Base-by-base conservation (phyloP, 495 filamentous ascomycete species). In the Copromyces sp. region DNA sequence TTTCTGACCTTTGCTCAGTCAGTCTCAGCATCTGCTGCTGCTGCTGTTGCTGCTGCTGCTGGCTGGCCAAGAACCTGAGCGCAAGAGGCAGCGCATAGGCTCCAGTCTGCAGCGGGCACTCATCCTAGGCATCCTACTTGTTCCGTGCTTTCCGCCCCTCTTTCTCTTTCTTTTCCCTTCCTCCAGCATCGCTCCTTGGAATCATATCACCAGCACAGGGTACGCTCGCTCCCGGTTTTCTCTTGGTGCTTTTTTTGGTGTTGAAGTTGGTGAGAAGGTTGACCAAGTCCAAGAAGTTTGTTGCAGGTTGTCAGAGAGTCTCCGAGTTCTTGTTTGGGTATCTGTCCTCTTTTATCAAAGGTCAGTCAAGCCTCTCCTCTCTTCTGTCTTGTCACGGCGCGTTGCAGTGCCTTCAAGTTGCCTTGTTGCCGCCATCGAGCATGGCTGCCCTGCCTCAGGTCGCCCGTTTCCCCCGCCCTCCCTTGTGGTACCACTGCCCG, bases 241-340 rank as follows among this genome's bases (percentile, higher is more conserved):
- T 61, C 53, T 61, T 35, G 12, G 24, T 32, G 74, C 70, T 71
- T 59, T 72, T 73, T 61, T 73, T 72, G 80, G 80, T 78, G 80
- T 81, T 79, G 80, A 61, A 61, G 53, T 80, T 75, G 80, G 78
- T 71, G 80, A 73, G 73, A 74, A 70, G 73, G 78, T 78, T 41
- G 75, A 77, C 73, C 35, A 37, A 37, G 35, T 37, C 35, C 74
- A 75, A 53, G 76, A 74, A 74, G 74, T 71, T 73, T 72, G 72
- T 73, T 37, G 72, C 35, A 69, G 70, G 71, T 74, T 71, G 72
- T 71, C 69, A 70, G 69, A 73, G 71, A 17, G 53, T 35, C 14
- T 61, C 53, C 53, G 53, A 61, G 53, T 61, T 61, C 53, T 61
- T 61, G 53, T 61, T 61, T 61, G 53, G 53, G 53, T 61, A 61